Evolutionary conservation across 306 rosid genomes (phyloP).

Genomic region (Leucaena leucocephala): DNA sequence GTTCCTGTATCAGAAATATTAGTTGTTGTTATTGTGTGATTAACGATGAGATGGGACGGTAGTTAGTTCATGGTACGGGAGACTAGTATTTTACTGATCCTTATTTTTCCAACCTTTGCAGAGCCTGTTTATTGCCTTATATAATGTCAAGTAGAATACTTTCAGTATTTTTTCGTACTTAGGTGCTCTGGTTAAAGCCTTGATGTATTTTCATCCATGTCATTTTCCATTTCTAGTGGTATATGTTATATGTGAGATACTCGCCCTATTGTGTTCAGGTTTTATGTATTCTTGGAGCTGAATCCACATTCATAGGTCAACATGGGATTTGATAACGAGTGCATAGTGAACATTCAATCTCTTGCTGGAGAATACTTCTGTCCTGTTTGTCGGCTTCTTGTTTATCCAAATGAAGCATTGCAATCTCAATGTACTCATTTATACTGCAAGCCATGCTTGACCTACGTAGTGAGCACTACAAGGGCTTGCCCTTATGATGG

Average conservation of each 20-base stretch:
- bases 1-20: neutral
- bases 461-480: conserved; percentile 78
- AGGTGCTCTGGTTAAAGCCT: neutral
- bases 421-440: conserved; percentile 96
- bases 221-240: too few species aligned
- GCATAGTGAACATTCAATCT: conserved; percentile 91
- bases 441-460: conserved; percentile 93
- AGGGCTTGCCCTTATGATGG: conserved; percentile 98
- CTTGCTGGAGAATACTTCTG: conserved; percentile 99
- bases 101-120: neutral
- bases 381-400: conserved; percentile 93
- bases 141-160: neutral
- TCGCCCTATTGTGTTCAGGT: conserved; percentile 36
- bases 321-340: conserved; percentile 98
- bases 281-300: conserved; percentile 49
- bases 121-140: neutral
- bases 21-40: neutral
- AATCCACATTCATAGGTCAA: conserved; percentile 39
- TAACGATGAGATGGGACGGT: neutral
- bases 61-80: neutral
- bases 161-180: neutral
- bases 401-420: conserved; percentile 87
- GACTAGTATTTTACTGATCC: neutral
- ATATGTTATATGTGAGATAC: neutral
- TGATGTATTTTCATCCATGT: too few species aligned